Base-by-base conservation (phyloP, 495 filamentous ascomycete genomes). In the Xylaria scruposa region DNA sequence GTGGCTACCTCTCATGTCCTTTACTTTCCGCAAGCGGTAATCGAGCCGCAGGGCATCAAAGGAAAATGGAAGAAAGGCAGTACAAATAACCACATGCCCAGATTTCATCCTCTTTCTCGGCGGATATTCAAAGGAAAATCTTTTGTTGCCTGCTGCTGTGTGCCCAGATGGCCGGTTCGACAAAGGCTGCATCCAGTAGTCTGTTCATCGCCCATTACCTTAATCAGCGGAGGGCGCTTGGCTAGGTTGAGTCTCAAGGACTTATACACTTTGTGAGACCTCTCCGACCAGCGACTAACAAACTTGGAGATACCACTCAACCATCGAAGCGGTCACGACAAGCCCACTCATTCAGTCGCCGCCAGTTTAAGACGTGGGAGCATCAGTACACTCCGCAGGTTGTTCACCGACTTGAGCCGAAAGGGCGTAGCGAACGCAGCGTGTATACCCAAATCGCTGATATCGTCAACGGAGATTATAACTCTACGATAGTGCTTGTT, bases 61-160 rank as follows among this genome's bases (percentile, higher is more conserved):
- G 73, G 69, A 72, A 79, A 74, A 58, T 58, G 59, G 42, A 10
- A 64, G 61, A 51, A 60, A 64, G 70, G 73, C 68, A 70, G 63
- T 79, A 79, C 77, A 79, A 79, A 79, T 77, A 79, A 77, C 77
- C 70, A 65, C 74, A 69, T 61, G 53, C 65, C 73, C 72, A 77
- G 49, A 65, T 24, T 8, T 63, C 17, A 29, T 63, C 58, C 26
- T 56, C 73, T 74, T 77, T 77, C 70, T 75, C 56, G 70, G 67
- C 68, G 33, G 40, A 61, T 59, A 26, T 71, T 68, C 44, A 67
- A 70, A 70, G 60, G 60, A 65, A 65, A 19, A 59, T 71, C 70
- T 72, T 76, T 76, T 79, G 73, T 77, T 75, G 47, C 33, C 65
- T 3, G 44, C 38, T 72, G 15, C 56, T 67, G 66, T 66, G 44